These are phyloP conservation scores for Chrysanthemum seticuspe DNA, from an alignment of 129 eudicot genomes.

Conservation along the genomic window DNA sequence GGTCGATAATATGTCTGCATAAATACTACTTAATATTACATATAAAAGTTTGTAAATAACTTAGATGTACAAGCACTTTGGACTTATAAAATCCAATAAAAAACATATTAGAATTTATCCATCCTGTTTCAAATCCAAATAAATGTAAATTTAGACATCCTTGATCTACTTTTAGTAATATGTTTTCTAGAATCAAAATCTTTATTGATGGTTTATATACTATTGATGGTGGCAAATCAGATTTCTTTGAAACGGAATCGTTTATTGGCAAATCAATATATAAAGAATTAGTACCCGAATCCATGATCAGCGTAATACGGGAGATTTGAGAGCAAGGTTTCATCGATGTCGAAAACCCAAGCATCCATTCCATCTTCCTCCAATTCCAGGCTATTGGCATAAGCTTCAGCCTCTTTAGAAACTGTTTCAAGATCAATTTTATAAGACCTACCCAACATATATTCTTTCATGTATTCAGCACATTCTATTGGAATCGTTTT, in stretches of 20 bases:
- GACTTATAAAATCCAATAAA: no score
- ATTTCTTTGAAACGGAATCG: slow-evolving; percentile 9
- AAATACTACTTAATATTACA: no score
- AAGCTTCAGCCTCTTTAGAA: slow-evolving; percentile 53
- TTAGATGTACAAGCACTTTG: no score
- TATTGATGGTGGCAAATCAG: background rate
- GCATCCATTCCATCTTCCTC: slow-evolving; percentile 65
- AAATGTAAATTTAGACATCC: background rate
- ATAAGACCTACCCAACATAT: slow-evolving; percentile 56
- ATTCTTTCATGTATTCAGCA: slow-evolving; percentile 58
- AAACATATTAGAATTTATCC: slow-evolving; percentile 1
- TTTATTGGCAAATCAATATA: background rate
- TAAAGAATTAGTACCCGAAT: slow-evolving; percentile 55
- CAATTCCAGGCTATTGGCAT: slow-evolving; percentile 53
- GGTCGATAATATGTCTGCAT: no score
- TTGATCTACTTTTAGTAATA: no score
- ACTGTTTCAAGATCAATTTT: slow-evolving; percentile 65
- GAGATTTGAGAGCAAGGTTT: slow-evolving; percentile 91
- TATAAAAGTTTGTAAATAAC: no score
- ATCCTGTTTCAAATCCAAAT: background rate
- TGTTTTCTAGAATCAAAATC: no score
- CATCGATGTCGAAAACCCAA: slow-evolving; percentile 96
- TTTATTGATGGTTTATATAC: background rate
- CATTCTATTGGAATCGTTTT: slow-evolving; percentile 82
- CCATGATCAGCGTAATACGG: slow-evolving; percentile 87